Evolutionary conservation across 106 monocot genomes (phyloP).

Genomic region (Allium sativum): DNA sequence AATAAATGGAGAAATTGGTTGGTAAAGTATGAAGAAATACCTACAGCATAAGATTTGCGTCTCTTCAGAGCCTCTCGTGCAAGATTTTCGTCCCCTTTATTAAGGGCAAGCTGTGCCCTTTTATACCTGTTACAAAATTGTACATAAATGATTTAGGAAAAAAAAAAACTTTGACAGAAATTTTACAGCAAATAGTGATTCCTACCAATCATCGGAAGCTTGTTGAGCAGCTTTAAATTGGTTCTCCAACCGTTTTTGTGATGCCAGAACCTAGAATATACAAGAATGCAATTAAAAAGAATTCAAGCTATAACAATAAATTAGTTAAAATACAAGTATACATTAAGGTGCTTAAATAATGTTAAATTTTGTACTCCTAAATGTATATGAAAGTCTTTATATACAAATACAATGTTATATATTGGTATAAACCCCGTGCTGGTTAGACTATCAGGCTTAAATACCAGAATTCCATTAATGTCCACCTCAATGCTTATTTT

Average conservation of each 20-base stretch:
- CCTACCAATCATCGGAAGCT: constrained; percentile 93
- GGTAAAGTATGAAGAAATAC: constrained; percentile 20
- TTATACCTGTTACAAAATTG: constrained; percentile 44
- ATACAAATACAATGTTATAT: too few species aligned
- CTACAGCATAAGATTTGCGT: constrained; percentile 92
- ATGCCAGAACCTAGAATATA: constrained; percentile 69
- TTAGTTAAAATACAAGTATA: too few species aligned
- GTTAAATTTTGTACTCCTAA: too few species aligned
- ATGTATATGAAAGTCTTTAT: too few species aligned
- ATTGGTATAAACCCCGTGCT: too few species aligned
- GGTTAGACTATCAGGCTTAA: too few species aligned
- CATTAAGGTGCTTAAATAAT: too few species aligned
- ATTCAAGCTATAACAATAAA: not conserved
- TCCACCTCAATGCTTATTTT: too few species aligned
- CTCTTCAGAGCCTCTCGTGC: constrained; percentile 97
- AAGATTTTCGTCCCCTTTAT: constrained; percentile 94
- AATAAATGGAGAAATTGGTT: not conserved
- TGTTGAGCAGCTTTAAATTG: constrained; percentile 87
- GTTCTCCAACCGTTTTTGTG: constrained; percentile 91
- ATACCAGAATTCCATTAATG: too few species aligned
- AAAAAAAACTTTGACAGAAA: too few species aligned
- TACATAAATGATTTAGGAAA: too few species aligned
- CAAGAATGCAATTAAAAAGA: not conserved
- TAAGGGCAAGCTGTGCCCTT: constrained; percentile 93
- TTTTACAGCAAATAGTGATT: too few species aligned